Evolutionary conservation across 495 filamentous ascomycete species (phyloP).

Genomic region (Glarea lozoyensis): DNA sequence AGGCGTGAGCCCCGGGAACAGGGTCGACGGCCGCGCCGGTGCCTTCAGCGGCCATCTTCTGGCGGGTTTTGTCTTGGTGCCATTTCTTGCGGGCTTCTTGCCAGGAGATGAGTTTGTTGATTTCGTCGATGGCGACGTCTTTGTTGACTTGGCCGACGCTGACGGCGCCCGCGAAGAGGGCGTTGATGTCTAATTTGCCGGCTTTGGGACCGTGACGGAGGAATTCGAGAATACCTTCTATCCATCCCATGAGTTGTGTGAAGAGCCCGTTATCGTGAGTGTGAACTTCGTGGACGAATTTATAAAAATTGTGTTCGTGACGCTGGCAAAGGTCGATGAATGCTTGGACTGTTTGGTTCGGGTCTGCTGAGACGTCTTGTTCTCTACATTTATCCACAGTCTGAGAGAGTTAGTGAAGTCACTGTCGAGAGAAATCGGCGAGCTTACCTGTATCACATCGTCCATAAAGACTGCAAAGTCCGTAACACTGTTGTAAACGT

Average conservation of each 20-base stretch:
- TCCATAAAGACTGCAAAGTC: slow-evolving; percentile 91
- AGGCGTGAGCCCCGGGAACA: slow-evolving; percentile 43
- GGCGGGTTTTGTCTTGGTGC: slow-evolving; percentile 94
- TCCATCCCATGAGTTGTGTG: slow-evolving; percentile 91
- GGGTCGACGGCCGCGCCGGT: slow-evolving; percentile 27
- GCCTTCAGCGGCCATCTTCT: slow-evolving; percentile 94
- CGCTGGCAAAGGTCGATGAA: slow-evolving; percentile 96
- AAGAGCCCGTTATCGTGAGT: slow-evolving; percentile 97
- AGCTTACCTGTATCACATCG: slow-evolving; percentile 63
- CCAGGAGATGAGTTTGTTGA: slow-evolving; percentile 81
- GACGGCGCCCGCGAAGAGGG: slow-evolving; percentile 71
- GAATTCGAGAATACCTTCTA: slow-evolving; percentile 94
- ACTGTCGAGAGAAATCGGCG: background rate
- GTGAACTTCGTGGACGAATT: slow-evolving; percentile 97
- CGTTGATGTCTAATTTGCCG: slow-evolving; percentile 85
- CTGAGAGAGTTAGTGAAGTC: slow-evolving; percentile 19
- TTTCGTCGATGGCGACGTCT: slow-evolving; percentile 64
- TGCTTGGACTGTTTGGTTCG: slow-evolving; percentile 96
- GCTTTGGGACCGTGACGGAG: slow-evolving; percentile 74
- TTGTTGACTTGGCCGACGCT: slow-evolving; percentile 59
- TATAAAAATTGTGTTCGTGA: slow-evolving; percentile 95
- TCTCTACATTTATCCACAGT: slow-evolving; percentile 84
- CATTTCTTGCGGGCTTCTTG: slow-evolving; percentile 91
- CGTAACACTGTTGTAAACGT: slow-evolving; percentile 93
- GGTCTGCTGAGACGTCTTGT: slow-evolving; percentile 87